phyloP scores from a whole-genome alignment of 495 filamentous ascomycete species.

The Lepidopterella palustris region DNA sequence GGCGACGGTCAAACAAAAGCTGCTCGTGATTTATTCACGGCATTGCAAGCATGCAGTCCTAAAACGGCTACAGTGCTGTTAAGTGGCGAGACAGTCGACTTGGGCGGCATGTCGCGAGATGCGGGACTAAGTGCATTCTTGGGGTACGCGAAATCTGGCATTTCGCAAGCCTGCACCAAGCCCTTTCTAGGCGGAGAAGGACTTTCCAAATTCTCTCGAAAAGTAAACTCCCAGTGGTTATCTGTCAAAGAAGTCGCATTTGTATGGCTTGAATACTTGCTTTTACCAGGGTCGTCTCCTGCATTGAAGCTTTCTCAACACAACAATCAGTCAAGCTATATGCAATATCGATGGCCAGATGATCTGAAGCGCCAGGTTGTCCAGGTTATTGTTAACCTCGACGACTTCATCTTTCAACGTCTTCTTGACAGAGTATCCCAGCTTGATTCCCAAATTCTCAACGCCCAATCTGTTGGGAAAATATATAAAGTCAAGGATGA shows the following conservation, averaged over 20 bases:
- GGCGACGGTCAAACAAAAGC: slow-evolving; percentile 12
- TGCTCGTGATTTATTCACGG: slow-evolving; percentile 19
- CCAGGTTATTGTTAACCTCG: slow-evolving; percentile 58
- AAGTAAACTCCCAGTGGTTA: slow-evolving; percentile 32
- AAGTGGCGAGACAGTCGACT: slow-evolving; percentile 19
- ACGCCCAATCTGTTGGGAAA: slow-evolving; percentile 1
- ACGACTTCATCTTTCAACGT: slow-evolving; percentile 60
- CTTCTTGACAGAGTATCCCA: slow-evolving; percentile 42
- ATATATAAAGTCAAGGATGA: slow-evolving; percentile 20
- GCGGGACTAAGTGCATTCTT: slow-evolving; percentile 67
- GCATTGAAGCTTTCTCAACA: neutral
- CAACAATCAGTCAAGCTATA: slow-evolving; percentile 49
- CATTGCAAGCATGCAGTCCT: slow-evolving; percentile 5
- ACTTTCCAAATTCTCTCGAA: slow-evolving; percentile 20
- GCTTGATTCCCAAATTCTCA: slow-evolving; percentile 37
- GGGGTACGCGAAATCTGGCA: slow-evolving; percentile 63
- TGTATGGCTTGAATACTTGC: slow-evolving; percentile 28
- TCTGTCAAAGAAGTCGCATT: slow-evolving; percentile 32
- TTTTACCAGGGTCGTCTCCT: slow-evolving; percentile 18
- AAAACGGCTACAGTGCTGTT: slow-evolving; percentile 17
- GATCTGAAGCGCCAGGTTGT: slow-evolving; percentile 63
- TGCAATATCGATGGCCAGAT: slow-evolving; percentile 61
- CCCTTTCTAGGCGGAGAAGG: slow-evolving; percentile 22
- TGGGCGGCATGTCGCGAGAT: slow-evolving; percentile 24
- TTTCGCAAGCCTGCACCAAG: slow-evolving; percentile 32